These are phyloP conservation scores for Cubamyces sp. DNA, from an alignment of 768 basidiomycete genomes.

Conservation along the genomic window DNA sequence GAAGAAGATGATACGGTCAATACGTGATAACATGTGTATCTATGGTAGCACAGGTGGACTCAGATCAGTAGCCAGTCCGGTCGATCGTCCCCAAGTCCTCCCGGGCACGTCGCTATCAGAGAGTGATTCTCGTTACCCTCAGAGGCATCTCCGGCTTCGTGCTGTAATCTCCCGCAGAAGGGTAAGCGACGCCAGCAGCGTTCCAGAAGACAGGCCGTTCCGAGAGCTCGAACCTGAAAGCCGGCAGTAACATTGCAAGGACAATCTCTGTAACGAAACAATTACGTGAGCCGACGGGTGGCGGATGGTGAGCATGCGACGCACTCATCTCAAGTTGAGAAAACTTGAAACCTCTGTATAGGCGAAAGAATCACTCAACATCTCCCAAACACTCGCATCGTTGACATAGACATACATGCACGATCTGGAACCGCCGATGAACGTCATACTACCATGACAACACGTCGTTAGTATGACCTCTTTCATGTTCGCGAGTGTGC, in stretches of 20 bases:
- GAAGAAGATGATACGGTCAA: no score
- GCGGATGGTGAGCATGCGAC: not conserved
- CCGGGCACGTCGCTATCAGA: not conserved
- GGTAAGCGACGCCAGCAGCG: conserved; percentile 30
- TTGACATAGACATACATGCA: conserved; percentile 27
- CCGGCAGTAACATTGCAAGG: conserved; percentile 30
- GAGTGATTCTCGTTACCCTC: conserved; percentile 16
- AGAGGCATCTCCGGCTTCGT: conserved; percentile 30
- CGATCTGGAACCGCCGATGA: conserved; percentile 26
- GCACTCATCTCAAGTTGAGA: conserved; percentile 31
- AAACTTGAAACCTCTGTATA: conserved; percentile 29
- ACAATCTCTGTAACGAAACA: conserved; percentile 31
- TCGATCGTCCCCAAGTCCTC: no score
- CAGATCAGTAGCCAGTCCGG: no score
- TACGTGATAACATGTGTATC: no score
- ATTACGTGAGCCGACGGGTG: no score
- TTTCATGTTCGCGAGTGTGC: not conserved
- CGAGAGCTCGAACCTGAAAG: conserved; percentile 33
- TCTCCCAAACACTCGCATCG: no score
- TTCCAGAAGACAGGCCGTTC: conserved; percentile 35
- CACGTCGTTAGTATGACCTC: not conserved
- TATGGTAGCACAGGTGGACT: no score
- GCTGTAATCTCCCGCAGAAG: conserved; percentile 24
- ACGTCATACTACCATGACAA: conserved; percentile 26
- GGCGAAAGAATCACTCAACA: not conserved